Conservation (phyloP, 169 alveolate genomes). For the Plasmodium vivax region DNA sequence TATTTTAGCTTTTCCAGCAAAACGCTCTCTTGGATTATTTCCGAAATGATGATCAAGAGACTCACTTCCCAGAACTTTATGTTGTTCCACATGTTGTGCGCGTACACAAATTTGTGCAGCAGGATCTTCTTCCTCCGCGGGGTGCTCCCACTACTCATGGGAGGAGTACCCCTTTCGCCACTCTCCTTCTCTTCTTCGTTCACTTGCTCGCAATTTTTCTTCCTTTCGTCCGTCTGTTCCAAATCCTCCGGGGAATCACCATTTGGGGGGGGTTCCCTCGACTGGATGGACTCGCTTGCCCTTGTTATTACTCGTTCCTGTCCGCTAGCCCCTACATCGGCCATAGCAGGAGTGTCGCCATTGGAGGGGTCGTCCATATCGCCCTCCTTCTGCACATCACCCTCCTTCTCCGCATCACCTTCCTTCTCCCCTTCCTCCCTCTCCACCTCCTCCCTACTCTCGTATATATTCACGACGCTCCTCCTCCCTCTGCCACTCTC, state of each 20-base stretch:
- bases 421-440: background rate
- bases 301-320: background rate
- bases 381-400: background rate
- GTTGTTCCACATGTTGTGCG: slow-evolving; percentile 46
- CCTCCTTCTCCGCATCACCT: background rate
- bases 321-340: background rate
- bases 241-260: background rate
- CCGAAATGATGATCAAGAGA: slow-evolving; percentile 49
- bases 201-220: background rate
- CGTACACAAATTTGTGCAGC: slow-evolving; percentile 43
- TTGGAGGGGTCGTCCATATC: background rate
- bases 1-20: slow-evolving; percentile 52
- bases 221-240: background rate
- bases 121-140: slow-evolving; percentile 6
- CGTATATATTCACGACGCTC: slow-evolving; percentile 49
- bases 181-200: background rate
- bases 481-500: background rate
- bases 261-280: background rate
- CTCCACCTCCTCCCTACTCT: background rate
- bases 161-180: background rate
- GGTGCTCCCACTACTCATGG: background rate
- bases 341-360: background rate
- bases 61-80: slow-evolving; percentile 68
- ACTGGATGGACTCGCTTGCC: background rate
- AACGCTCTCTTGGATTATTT: slow-evolving; percentile 57